A percentile compares a stretch with the other conserved stretches of the same genome.
Conservation (phyloP, 768 basidiomycete genomes). For the Dacryopinax spathularia region DNA sequence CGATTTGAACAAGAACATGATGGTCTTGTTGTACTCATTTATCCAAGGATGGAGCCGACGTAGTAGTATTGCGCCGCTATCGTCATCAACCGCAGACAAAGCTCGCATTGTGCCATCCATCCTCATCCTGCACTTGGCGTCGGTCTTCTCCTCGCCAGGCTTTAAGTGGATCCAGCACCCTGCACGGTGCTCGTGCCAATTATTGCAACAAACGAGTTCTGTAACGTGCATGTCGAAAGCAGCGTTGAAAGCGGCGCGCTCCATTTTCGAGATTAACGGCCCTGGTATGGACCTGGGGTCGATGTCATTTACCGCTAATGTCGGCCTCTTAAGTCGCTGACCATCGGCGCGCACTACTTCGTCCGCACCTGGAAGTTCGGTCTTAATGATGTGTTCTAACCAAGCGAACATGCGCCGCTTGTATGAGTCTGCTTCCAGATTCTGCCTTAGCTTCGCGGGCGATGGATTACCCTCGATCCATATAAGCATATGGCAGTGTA, state of each 20-base stretch:
- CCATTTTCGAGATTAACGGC: neutral
- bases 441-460: slow-evolving; percentile 20
- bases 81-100: slow-evolving; percentile 15
- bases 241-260: too few species aligned
- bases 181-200: slow-evolving; percentile 15
- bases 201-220: neutral
- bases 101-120: slow-evolving; percentile 7
- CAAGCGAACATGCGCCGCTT: slow-evolving; percentile 11
- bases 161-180: slow-evolving; percentile 31
- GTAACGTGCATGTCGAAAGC: neutral
- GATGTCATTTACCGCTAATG: neutral
- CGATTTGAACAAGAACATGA: slow-evolving; percentile 25
- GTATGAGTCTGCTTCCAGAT: slow-evolving; percentile 15
- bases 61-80: slow-evolving; percentile 15
- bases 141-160: slow-evolving; percentile 16
- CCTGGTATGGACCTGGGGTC: neutral
- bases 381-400: slow-evolving; percentile 22
- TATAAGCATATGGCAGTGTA: slow-evolving; percentile 32
- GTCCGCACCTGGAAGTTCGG: slow-evolving; percentile 14
- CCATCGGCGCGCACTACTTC: neutral
- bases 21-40: slow-evolving; percentile 32
- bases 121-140: slow-evolving; percentile 23
- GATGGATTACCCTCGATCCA: slow-evolving; percentile 29
- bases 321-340: neutral
- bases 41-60: slow-evolving; percentile 29